These are phyloP conservation scores for Pythium sp. DNA, from an alignment of 352 stramenopile genomes.

Conservation along the genomic window DNA sequence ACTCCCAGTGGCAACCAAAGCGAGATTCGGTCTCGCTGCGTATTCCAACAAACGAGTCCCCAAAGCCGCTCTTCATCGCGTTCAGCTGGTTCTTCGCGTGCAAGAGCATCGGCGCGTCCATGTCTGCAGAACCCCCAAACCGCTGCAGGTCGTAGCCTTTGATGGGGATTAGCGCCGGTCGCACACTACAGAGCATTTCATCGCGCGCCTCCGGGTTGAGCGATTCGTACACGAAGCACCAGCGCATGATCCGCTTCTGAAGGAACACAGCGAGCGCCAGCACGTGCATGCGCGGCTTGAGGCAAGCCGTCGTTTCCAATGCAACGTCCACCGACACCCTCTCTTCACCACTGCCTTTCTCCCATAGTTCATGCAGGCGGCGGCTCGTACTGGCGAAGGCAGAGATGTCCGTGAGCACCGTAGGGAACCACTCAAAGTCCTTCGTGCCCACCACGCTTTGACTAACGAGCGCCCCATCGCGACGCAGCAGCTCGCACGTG, in stretches of 20 bases:
- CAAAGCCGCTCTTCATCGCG: not conserved
- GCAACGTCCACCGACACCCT: not conserved
- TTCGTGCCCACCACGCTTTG: not conserved
- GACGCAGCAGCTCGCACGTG: slow-evolving; percentile 2
- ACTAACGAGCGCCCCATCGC: not conserved
- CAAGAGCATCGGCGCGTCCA: not conserved
- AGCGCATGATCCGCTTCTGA: slow-evolving; percentile 20
- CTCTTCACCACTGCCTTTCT: not conserved
- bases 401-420: slow-evolving; percentile 8
- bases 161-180: slow-evolving; percentile 10
- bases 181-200: slow-evolving; percentile 7
- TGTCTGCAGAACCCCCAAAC: not conserved
- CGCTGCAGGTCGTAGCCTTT: not conserved
- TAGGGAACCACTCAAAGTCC: slow-evolving; percentile 9
- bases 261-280: slow-evolving; percentile 20
- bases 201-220: not conserved
- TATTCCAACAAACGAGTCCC: slow-evolving; percentile 4
- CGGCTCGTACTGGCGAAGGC: slow-evolving; percentile 1
- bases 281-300: slow-evolving; percentile 4
- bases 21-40: not conserved
- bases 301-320: not conserved
- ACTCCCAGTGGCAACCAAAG: slow-evolving; percentile 11
- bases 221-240: slow-evolving; percentile 22
- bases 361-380: slow-evolving; percentile 8
- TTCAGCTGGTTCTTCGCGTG: not conserved